Evolutionary conservation across 208 protist species (phyloP).

Genomic region (Leishmania turanica): DNA sequence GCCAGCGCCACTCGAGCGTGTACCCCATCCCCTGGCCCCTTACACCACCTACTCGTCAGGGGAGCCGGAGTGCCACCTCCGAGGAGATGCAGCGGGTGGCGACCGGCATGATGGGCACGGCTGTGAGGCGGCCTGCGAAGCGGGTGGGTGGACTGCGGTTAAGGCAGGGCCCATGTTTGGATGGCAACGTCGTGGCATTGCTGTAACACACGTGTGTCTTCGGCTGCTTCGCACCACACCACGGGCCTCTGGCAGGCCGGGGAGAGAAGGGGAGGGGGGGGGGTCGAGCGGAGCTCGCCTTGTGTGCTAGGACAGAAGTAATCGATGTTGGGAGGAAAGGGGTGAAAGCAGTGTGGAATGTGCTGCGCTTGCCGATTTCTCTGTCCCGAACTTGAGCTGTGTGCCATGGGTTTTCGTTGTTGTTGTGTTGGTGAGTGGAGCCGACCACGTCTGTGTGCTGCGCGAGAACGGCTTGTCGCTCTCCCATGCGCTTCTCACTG

Average conservation of each 20-base stretch:
- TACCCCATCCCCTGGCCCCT: not conserved
- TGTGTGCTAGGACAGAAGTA: not conserved
- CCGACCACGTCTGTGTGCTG: constrained; percentile 41
- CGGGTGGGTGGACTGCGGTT: too few relatives aligned
- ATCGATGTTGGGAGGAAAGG: not conserved
- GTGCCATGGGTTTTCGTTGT: not conserved
- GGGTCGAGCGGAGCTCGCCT: not conserved
- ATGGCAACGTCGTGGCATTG: not conserved
- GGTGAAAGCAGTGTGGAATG: not conserved
- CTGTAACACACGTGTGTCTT: not conserved
- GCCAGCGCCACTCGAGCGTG: not conserved
- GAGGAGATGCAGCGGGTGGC: not conserved
- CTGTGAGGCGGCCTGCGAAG: too few relatives aligned
- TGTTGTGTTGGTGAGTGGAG: constrained; percentile 5
- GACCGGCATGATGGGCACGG: not conserved
- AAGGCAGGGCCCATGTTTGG: not conserved
- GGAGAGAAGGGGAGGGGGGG: too few relatives aligned
- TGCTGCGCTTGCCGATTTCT: not conserved
- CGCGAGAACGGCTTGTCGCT: not conserved
- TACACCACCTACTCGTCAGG: not conserved
- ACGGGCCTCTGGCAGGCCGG: not conserved
- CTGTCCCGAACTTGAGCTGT: not conserved
- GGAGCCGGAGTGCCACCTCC: not conserved
- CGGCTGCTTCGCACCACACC: not conserved
- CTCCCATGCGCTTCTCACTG: constrained; percentile 26